Base-by-base conservation (phyloP, 1,139 yeast genomes). In the Yamadazyma pseudoaaseri region DNA sequence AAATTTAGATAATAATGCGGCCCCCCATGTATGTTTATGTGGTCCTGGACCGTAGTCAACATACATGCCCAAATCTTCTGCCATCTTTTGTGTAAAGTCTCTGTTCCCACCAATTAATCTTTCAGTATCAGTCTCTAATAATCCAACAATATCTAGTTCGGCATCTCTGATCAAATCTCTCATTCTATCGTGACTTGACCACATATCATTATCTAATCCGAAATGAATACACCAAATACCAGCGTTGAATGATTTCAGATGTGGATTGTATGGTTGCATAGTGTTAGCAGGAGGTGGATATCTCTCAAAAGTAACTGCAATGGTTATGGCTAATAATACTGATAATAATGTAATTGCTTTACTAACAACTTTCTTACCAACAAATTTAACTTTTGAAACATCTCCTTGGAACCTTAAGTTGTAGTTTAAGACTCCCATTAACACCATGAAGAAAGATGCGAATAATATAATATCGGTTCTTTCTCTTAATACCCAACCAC, bases 211-310 rank as follows among this genome's bases (percentile, higher is more conserved):
- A 57, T 92, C 98, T 36, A 92, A 72, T 14, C 97, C 98, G 54
- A 92, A 92, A 62, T 92, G 98, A 43, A 92, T 82, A 24, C 98
- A 92, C 98, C 98, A 92, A 44, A 92, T 90, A 53, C 97, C 98
- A 1, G 97, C 90, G 2, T 96, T 89, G 52, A 92, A 77, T 3
- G 87, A 60, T 49, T 79, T 74, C 8, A 89, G 76, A 6, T 22
- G 9, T 9, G 34, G 25, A 52, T 90, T 92, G 52, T 79, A 81
- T 16, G 97, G 97, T 38, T 61, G 60, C 29, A 86, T 86, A 11
- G 72, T 71, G 8, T 58, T 59, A 8, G 70, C 61, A 8, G 58
- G 60, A 10, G 70, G 62, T 42, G 84, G 85, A 53, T 73, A 73
- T 48, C 96, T 72, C 40, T 72, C 60, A 51, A 76, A 73, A 11